Base-by-base conservation (phyloP, 1,139 yeast species). In the Blastobotrys illinoisensis region DNA sequence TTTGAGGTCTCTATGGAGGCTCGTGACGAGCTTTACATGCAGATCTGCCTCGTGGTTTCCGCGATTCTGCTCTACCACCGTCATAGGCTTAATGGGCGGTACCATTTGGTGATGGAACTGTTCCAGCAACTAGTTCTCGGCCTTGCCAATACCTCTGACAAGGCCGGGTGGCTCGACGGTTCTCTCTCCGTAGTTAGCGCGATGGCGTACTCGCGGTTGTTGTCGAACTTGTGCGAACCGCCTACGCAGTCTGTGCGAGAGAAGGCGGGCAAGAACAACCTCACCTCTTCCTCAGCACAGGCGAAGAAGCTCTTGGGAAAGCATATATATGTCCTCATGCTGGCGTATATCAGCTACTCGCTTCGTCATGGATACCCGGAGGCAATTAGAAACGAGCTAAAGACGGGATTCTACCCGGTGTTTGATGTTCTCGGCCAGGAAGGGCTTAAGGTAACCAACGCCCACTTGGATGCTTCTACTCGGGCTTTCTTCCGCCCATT, bases 181-280 rank as follows among this genome's bases (percentile, higher is more conserved):
- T 46, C 44, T 11, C 26, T 32, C 40, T 32, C 40, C 5, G 16
- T 32, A 3, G 13, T 26, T 52, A 9, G 47, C 40, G 86, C 85
- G 0, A 66, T 71, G 6, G 70, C 82, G 0, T 81, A 74, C 55
- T 70, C 85, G 1, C 79, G 97, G 63, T 70, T 88, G 16, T 65
- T 89, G 53, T 73, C 78, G 32, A 86, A 86, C 63, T 71, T 86
- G 47, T 88, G 96, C 72, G 95, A 88, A 60, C 95, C 96, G 1
- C 72, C 76, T 5, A 68, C 64, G 13, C 71, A 47, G 54, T 65
- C 61, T 49, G 61, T 54, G n/a, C 60, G 68, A 1, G 69, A 60
- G 48, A 58, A 60, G 36, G 62, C 61, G n/a, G 68, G 64, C 21
- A 56, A 54, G 21, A 46, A 56, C 23, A 68, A 75, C 1, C 71